These are phyloP conservation scores for Venturia aucupariae DNA, from an alignment of 2,329 filamentous ascomycete species.

Conservation along the genomic window DNA sequence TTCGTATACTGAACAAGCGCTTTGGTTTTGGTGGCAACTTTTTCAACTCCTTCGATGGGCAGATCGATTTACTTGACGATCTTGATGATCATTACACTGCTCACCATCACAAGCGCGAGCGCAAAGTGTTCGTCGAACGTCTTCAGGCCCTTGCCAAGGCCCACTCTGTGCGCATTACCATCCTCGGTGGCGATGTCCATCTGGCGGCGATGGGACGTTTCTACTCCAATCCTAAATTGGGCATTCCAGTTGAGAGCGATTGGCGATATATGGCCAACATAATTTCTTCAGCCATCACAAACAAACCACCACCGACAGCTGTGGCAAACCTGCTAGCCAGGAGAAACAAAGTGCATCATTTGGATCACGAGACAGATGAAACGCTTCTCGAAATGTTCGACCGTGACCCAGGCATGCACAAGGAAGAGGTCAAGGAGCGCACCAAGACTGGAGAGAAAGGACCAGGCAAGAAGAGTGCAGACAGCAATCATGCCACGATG, in stretches of 20 bases:
- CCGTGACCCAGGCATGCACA: slow-evolving; percentile 41
- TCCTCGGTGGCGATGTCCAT: slow-evolving; percentile 57
- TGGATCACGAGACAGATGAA: slow-evolving; percentile 54
- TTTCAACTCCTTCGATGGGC: slow-evolving; percentile 89
- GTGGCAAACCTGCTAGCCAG: slow-evolving; percentile 55
- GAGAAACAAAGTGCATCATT: slow-evolving; percentile 57
- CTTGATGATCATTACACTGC: slow-evolving; percentile 75
- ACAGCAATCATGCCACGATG: slow-evolving; percentile 79
- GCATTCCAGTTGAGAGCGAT: slow-evolving; percentile 48
- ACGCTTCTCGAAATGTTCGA: slow-evolving; percentile 55
- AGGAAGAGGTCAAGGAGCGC: slow-evolving; percentile 18
- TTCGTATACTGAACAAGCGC: slow-evolving; percentile 82
- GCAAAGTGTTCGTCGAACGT: slow-evolving; percentile 59
- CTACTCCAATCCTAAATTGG: slow-evolving; percentile 51
- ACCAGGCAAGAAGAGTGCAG: slow-evolving; percentile 52
- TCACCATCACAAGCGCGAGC: slow-evolving; percentile 81
- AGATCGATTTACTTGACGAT: slow-evolving; percentile 55
- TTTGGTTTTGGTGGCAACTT: slow-evolving; percentile 78
- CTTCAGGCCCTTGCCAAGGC: slow-evolving; percentile 50
- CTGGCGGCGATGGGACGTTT: slow-evolving; percentile 55
- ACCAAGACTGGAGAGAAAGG: slow-evolving; percentile 29
- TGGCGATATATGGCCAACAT: slow-evolving; percentile 57
- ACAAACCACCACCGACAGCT: slow-evolving; percentile 56
- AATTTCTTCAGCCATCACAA: slow-evolving; percentile 56
- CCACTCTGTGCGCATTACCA: slow-evolving; percentile 49